phyloP scores from a whole-genome alignment of 225 moss, liverwort and hornwort species.

The Pseudoscleropodium purum region DNA sequence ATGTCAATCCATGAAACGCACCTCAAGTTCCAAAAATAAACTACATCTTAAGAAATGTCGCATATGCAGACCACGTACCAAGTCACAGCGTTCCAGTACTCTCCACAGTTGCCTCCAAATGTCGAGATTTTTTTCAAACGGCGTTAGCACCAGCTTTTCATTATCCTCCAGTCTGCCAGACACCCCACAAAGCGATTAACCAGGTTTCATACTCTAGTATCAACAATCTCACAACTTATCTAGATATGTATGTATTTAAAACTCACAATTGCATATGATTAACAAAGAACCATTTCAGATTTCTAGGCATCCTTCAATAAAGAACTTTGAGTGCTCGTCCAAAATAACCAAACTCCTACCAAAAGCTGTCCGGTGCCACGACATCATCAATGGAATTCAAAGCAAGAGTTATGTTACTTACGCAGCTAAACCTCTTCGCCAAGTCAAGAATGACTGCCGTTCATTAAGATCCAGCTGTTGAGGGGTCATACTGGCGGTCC shows the following conservation, averaged over 20 bases:
- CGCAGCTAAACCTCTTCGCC: conserved; percentile 86
- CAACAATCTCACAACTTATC: background rate
- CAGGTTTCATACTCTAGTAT: background rate
- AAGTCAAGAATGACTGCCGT: conserved; percentile 73
- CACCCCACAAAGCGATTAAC: background rate
- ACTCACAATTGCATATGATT: background rate
- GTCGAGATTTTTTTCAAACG: conserved; percentile 96
- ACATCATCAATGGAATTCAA: background rate
- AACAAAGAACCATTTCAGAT: background rate
- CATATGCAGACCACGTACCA: conserved; percentile 34
- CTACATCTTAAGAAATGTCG: background rate
- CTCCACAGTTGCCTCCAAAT: conserved; percentile 99
- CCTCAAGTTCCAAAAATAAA: background rate
- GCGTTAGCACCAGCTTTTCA: conserved; percentile 80
- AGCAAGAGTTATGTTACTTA: conserved; percentile 4
- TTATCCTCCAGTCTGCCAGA: conserved; percentile 73
- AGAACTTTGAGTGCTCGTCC: background rate
- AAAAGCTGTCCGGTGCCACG: background rate
- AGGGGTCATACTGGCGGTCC: conserved; percentile 80
- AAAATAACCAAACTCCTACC: background rate
- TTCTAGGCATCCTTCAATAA: background rate
- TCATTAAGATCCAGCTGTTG: conserved; percentile 81
- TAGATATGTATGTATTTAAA: background rate
- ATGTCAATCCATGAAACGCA: background rate
- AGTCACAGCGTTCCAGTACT: conserved; percentile 92